Percentiles rank a stretch among this genome's conserved stretches.
Conservation (phyloP, 768 basidiomycete species). For the Steccherinum ochraceum region DNA sequence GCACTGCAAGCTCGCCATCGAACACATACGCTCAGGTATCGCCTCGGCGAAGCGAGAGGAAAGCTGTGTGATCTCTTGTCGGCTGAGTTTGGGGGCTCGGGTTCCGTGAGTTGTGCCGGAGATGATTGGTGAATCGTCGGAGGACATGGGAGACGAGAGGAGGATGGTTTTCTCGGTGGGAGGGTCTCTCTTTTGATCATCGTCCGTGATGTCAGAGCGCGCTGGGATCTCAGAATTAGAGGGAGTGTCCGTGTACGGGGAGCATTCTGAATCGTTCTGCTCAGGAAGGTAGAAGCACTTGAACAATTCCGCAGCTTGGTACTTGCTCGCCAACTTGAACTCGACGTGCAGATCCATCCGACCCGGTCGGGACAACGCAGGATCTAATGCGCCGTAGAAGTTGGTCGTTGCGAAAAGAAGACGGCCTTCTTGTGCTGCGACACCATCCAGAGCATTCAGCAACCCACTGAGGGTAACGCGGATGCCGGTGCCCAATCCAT, state of each 20-base stretch:
- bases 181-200: constrained; percentile 12
- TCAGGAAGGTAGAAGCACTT: constrained; percentile 63
- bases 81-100: constrained; percentile 25
- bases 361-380: constrained; percentile 71
- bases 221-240: constrained; percentile 5
- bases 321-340: constrained; percentile 66
- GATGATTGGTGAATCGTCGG: background rate
- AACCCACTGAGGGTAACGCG: constrained; percentile 67
- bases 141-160: background rate
- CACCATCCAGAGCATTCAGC: constrained; percentile 74
- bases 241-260: constrained; percentile 20
- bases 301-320: constrained; percentile 63
- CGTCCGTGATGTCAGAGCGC: constrained; percentile 14
- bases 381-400: constrained; percentile 61
- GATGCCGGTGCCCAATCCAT: constrained; percentile 8
- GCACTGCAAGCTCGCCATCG: constrained; percentile 42
- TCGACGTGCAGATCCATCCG: constrained; percentile 78
- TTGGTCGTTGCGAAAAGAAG: constrained; percentile 78
- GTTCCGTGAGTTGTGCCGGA: background rate
- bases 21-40: constrained; percentile 41
- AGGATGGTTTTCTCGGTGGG: background rate
- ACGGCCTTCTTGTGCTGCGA: constrained; percentile 77
- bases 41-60: constrained; percentile 48
- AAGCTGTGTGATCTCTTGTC: constrained; percentile 34
- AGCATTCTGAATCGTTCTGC: too few relatives aligned